Percentiles rank a stretch among this genome's conserved stretches.
Conservation (phyloP, 2,329 filamentous ascomycete genomes). For the Hypoxylon sp. region DNA sequence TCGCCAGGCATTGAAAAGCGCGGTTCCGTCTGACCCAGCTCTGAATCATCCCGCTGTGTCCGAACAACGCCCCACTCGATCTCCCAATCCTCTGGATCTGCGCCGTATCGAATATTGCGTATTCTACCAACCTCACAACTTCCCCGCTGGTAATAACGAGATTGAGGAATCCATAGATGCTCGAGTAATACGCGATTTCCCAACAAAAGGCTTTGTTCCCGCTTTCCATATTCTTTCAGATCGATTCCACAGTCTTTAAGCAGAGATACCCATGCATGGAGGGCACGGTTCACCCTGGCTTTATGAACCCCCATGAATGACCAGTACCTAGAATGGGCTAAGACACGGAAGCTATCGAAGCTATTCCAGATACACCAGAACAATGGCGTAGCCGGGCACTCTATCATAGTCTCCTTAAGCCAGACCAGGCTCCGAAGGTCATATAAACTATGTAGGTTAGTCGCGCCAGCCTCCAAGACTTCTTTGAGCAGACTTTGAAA, state of each 20-base stretch:
- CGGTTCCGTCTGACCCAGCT: neutral
- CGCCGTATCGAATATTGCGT: slow-evolving; percentile 1
- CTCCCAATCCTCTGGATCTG: slow-evolving; percentile 4
- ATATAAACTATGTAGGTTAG: neutral
- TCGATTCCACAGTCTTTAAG: neutral
- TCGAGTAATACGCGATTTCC: neutral
- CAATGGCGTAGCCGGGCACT: neutral
- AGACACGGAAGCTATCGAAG: neutral
- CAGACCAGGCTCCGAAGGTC: neutral
- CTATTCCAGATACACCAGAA: slow-evolving; percentile 1
- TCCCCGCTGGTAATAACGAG: neutral
- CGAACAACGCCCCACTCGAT: neutral
- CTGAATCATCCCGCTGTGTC: neutral
- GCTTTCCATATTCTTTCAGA: neutral
- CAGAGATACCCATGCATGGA: neutral
- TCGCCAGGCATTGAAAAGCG: neutral
- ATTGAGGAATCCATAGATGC: neutral
- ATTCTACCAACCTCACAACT: neutral
- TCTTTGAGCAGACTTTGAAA: neutral
- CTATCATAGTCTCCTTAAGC: neutral
- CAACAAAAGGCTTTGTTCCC: neutral
- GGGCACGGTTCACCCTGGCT: neutral
- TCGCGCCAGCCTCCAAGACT: neutral
- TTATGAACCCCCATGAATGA: neutral
- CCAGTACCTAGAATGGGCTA: neutral